Percentiles rank a stretch among this genome's conserved stretches.
Evolutionary conservation across 441 rosid species (phyloP).

Genomic region (Viola pubescens): DNA sequence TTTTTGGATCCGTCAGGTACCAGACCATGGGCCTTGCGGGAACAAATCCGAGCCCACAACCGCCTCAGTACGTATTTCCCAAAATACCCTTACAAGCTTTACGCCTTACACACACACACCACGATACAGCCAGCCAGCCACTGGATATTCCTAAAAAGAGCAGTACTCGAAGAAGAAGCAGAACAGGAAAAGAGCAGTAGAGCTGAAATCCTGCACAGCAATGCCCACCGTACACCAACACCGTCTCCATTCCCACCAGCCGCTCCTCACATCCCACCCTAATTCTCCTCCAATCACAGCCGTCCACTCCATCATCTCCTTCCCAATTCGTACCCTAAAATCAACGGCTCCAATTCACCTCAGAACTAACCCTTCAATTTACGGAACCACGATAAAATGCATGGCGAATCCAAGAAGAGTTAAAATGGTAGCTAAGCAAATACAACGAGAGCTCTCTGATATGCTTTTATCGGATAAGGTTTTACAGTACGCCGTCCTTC

Average conservation of each 20-base stretch:
- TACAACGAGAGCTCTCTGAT: conserved; percentile 76
- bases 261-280: conserved; percentile 17
- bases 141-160: neutral
- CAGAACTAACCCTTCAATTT: conserved; percentile 15
- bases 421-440: conserved; percentile 81
- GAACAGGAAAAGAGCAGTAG: neutral
- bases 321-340: conserved; percentile 20
- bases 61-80: neutral
- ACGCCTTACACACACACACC: too few species aligned
- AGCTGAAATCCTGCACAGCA: neutral
- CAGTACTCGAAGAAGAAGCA: neutral
- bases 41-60: too few species aligned
- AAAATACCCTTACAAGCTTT: neutral
- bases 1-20: too few species aligned
- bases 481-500: conserved; percentile 61
- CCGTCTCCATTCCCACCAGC: conserved; percentile 20
- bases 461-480: conserved; percentile 81
- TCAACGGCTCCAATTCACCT: conserved; percentile 22
- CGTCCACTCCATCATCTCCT: conserved; percentile 18
- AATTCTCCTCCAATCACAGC: conserved; percentile 20
- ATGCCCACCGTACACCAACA: conserved; percentile 26
- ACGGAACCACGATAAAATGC: conserved; percentile 34
- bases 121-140: too few species aligned
- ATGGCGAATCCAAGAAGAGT: conserved; percentile 92
- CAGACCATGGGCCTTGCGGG: too few species aligned